Evolutionary conservation across 495 filamentous ascomycete genomes (phyloP), one percentile per base, ranked within the genome.

Genomic region (Hypoxylon fragiforme): DNA sequence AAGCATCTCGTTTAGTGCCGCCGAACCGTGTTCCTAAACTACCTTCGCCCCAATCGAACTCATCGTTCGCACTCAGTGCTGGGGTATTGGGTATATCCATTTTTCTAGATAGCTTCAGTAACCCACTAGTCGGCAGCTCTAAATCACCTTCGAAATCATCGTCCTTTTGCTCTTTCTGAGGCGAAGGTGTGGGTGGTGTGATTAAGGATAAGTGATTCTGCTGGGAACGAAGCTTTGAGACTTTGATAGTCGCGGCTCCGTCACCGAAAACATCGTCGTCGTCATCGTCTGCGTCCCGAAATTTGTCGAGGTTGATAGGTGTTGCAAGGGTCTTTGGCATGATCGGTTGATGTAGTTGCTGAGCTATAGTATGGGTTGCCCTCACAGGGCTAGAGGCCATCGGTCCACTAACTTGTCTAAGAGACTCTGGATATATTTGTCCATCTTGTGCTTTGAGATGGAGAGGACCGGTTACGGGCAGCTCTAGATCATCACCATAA

Each of bases 11-110:
- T 32, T 83, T 78, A 14, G 91, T 94, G 36, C 90, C 92, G 37
- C 87, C 94, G 71, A 91, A 87, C 44, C 92, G 80, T 37, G 91
- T 92, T 20, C 91, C 91, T 28, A 95, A 78, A 69, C 90, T 95
- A 21, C 90, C 91, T 70, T 97, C 94, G 24, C 88, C 86, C 91
- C 92, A 96, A 65, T 97, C 89, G 50, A 95, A 82, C 49, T 95
- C 92, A 28, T 92, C 90, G 42, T 87, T 72, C 6, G 74, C 70
- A 41, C 73, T 80, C 21, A 80, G 74, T 3, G 71, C 69, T 9
- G 82, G 79, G 12, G 77, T 82, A 54, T 77, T 81, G 2, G 83
- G 76, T 15, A 77, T 75, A 18, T 85, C 81, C 64, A 80, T 81
- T 24, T 73, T 77, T 37, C 74, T 73, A 19, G 84, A 80, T 30